Base-by-base conservation (phyloP, 768 basidiomycete species). In the Auriscalpium orientale region DNA sequence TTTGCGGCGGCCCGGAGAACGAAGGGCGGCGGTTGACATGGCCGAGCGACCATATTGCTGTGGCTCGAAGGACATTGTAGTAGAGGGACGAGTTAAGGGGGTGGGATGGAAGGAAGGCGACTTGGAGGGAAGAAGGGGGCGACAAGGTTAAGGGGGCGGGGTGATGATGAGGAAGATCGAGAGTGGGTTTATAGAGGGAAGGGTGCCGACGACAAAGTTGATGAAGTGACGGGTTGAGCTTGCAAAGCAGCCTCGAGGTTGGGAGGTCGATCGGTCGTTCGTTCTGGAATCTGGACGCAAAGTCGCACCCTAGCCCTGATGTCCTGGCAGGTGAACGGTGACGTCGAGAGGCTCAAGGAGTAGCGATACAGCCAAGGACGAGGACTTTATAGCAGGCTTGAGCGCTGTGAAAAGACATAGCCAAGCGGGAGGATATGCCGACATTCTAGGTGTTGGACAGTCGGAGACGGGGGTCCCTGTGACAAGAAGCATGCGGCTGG, bases 61-160 rank as follows among this genome's bases (percentile, higher is more conserved):
- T 46, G 51, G 49, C 38, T 58, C 59, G 40, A 38, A 40, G n/a
- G 48, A 35, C 60, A 61, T 61, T 28, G 28, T 4, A 28, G 28
- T 28, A 45, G 59, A 18, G 40, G 18, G 40, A 43, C 15, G 40
- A 4, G 40, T 43, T 8, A 43, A 43, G 40, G 40, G 40, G 40
- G 2, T 43, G 40, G 40, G 40, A 43, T 43, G 40, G 9, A 13
- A 18, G 40, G 40, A 43, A 15, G 40, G 40, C 15, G 40, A 13
- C n/a, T 12, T 12, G 40, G 22, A n/a, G 38, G 40, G 40, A 43
- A 43, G 40, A 15, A 3, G 40, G 3, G 18, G 6, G 40, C 1
- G 28, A 28, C 28, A 28, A 28, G 1, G 28, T 4, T n/a, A n/a
- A n/a, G n/a, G 40, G 18, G 13, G 15, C 15, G 40, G 6, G n/a